Evolutionary conservation across 345 rosid species (phyloP), one percentile per base, ranked within the genome.

Genomic region (Cochlearia excelsa): DNA sequence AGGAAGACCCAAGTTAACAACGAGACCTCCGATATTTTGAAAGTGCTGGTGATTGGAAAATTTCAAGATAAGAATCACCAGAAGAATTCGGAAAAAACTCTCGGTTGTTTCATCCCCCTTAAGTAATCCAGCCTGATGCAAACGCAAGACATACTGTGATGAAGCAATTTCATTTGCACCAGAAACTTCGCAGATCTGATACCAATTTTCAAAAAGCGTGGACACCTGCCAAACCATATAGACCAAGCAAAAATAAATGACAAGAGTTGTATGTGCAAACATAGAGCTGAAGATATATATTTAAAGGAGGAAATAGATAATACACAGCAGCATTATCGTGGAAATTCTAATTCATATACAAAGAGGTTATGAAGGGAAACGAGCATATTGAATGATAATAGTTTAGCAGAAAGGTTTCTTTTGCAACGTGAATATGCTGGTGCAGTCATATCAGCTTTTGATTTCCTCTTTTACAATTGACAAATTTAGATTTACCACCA

Each of bases 31-130:
- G 26, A 47, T 3, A 51, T 56, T 34, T 46, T 55, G 4, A 4
- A 37, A 43, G 16, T 23, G 43, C 30, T 23, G 54, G 54, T 57
- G 5, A 6, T 10, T 28, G 39, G 31, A 50, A 6, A 37, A 3
- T 34, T 26, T 28, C 11, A 16, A 16, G 6, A 26, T 59, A 33
- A 50, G 27, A 16, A 55, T 27, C 48, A 93, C 97, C 79, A 73
- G 85, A 35, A 93, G 86, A 30, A 73, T 71, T 45, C 85, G 84
- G 81, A 89, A 82, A 79, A 93, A 85, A 40, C 90, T 85, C 53
- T 89, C 85, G 8, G 90, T 85, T 73, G 81, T 77, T 52, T 87
- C 95, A 75, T 89, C 96, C 56, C 94, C 96, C 69, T 85, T 85
- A 53, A 93, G 82, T 49, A 93, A 72, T 68, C 95, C 97, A 68